Evolutionary conservation across 2,329 filamentous ascomycete genomes (phyloP), one percentile per base, ranked within the genome.

Genomic region (Aaosphaeria arxii): DNA sequence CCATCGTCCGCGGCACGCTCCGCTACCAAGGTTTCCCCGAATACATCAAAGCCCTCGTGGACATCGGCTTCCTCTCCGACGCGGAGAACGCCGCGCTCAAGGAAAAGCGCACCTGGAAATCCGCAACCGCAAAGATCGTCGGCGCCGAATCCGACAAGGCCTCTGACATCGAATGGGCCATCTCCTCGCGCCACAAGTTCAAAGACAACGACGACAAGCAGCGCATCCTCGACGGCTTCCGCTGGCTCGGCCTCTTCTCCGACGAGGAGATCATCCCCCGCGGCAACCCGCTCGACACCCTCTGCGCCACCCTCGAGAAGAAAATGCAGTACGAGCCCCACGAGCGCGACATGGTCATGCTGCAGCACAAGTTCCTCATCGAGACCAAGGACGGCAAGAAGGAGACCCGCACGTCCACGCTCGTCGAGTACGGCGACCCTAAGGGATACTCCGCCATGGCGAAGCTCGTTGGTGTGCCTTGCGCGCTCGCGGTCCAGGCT

Each of bases 1-100:
- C 89, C 44, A 83, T 96, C 62, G 78, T 96, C 69, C 82, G 90
- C 44, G 89, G 88, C 53, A 95, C 91, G 30, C 81, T 96, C 33
- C 80, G 92, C 57, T 97, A 94, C 77, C 79, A 83, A 57, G 91
- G 92, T 40, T 96, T 96, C 82, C 91, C 91, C 3, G 83, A 95
- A 70, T 92, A 96, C 73, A 83, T 96, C 75, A 87, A 87, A 69
- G 83, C 86, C 29, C 84, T 97, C 7, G 90, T 95, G 52, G 88
- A 96, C 68, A 88, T 91, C 52, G 91, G 90, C 56, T 96, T 96
- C 82, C 81, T 97, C 42, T 82, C 78, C 47, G 89, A 95, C 50
- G 81, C 84, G 39, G 75, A 81, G 55, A 74, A 82, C 52, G 78
- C 82, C 59, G 81, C 78, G 74, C 80, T 91, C 63, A 85, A 85